phyloP scores from a whole-genome alignment of 1,284 basidiomycete species.

The Xerocomus minutiporus region DNA sequence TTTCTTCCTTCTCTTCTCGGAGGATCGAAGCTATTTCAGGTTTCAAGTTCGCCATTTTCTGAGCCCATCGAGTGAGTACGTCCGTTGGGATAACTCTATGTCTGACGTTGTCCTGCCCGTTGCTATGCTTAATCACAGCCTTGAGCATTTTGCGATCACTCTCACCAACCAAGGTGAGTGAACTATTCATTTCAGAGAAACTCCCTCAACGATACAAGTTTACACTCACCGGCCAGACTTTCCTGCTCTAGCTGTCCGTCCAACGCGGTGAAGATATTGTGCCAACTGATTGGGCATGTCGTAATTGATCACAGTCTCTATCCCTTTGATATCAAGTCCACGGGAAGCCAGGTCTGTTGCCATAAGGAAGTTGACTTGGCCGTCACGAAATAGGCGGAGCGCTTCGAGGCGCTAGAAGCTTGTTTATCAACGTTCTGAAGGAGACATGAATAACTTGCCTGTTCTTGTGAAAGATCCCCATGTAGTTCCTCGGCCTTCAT shows the following conservation, averaged over 20 bases:
- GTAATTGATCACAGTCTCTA: conserved; percentile 97
- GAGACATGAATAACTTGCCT: conserved; percentile 46
- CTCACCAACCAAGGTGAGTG: conserved; percentile 95
- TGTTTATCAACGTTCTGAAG: conserved; percentile 7
- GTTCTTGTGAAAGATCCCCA: conserved; percentile 93
- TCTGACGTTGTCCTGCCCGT: conserved; percentile 76
- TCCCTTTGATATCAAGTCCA: conserved; percentile 95
- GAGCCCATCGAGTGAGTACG: conserved; percentile 66
- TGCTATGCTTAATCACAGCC: conserved; percentile 86
- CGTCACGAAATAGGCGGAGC: conserved; percentile 83
- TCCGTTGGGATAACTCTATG: conserved; percentile 89
- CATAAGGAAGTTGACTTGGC: conserved; percentile 83
- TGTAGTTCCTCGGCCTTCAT: conserved; percentile 91
- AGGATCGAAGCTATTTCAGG: conserved; percentile 80
- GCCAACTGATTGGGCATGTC: conserved; percentile 95
- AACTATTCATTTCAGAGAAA: conserved; percentile 43
- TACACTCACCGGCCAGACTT: conserved; percentile 76
- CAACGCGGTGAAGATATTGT: conserved; percentile 95
- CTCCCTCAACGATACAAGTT: conserved; percentile 1
- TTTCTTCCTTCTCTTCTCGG: conserved; percentile 94
- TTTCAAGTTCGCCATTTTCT: conserved; percentile 71
- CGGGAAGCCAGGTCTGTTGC: conserved; percentile 95
- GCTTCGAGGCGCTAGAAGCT: conserved; percentile 71
- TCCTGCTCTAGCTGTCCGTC: conserved; percentile 94
- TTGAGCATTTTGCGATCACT: conserved; percentile 96